These are phyloP conservation scores for Carnegiea gigantea DNA, from an alignment of 179 eudicot genomes.

Conservation along the genomic window DNA sequence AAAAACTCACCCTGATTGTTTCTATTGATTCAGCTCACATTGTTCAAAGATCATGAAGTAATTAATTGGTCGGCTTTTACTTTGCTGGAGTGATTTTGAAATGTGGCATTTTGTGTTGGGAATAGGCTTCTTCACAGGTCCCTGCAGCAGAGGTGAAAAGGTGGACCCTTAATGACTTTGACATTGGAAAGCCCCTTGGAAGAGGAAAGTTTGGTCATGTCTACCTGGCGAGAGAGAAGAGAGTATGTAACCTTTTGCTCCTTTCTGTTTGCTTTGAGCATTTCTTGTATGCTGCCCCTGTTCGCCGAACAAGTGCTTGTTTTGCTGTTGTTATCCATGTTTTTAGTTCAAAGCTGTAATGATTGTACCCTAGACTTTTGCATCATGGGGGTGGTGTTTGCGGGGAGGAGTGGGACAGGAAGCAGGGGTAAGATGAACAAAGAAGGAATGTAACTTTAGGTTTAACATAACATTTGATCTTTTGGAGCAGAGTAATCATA, in stretches of 20 bases:
- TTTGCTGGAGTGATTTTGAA: neutral
- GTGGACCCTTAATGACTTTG: slow-evolving; percentile 70
- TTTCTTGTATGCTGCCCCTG: neutral
- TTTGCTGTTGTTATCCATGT: no score
- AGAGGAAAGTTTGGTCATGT: slow-evolving; percentile 83
- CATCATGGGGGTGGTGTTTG: no score
- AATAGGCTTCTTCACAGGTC: slow-evolving; percentile 51
- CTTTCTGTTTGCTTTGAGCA: neutral
- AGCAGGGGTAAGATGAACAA: neutral
- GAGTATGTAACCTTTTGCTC: slow-evolving; percentile 36
- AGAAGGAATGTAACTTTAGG: no score
- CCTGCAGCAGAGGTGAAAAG: slow-evolving; percentile 52
- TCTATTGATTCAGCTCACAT: neutral
- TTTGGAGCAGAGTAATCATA: slow-evolving; percentile 79
- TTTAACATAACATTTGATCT: neutral
- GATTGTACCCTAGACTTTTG: neutral
- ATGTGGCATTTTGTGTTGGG: slow-evolving; percentile 12
- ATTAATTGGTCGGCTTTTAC: no score
- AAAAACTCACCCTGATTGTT: neutral
- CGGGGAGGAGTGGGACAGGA: neutral
- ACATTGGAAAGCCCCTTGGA: slow-evolving; percentile 78
- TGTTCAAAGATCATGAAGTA: neutral
- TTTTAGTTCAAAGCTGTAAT: neutral
- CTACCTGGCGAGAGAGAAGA: slow-evolving; percentile 71
- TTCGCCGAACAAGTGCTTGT: neutral